These are phyloP conservation scores for Lichtheimia ramosa DNA, from an alignment of 371 early-diverging fungal genomes.

Conservation along the genomic window DNA sequence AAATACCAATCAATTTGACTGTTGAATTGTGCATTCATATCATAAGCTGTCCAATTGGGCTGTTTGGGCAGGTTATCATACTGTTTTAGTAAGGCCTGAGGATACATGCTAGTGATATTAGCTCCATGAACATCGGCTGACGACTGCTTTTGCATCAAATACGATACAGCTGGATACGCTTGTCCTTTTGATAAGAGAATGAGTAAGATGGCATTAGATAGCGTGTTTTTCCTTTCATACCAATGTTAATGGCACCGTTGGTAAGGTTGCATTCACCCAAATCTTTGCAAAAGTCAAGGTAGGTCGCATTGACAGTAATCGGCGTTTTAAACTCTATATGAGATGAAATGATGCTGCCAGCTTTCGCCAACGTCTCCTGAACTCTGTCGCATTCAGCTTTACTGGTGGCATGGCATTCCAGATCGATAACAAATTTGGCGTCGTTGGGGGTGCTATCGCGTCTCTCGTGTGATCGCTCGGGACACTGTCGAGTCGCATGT, in stretches of 20 bases:
- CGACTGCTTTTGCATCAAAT: conserved; percentile 24
- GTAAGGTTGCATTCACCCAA: conserved; percentile 27
- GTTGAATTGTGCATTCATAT: conserved; percentile 68
- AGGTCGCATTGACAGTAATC: conserved; percentile 56
- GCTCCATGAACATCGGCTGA: conserved; percentile 7
- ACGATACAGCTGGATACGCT: conserved; percentile 48
- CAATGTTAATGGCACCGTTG: conserved; percentile 30
- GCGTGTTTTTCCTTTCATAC: conserved; percentile 6
- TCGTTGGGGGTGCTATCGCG: neutral
- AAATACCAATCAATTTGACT: conserved; percentile 55
- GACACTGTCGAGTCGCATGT: conserved; percentile 2
- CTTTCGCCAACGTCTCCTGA: conserved; percentile 26
- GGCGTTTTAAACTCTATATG: conserved; percentile 39
- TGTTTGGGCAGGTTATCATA: conserved; percentile 26
- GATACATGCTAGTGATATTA: conserved; percentile 54
- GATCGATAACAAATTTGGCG: conserved; percentile 9
- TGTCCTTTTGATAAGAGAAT: conserved; percentile 15
- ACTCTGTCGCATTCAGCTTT: conserved; percentile 25
- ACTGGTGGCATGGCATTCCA: conserved; percentile 4
- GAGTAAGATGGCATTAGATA: neutral
- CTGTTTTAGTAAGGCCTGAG: conserved; percentile 69
- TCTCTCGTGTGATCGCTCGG: neutral
- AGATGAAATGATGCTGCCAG: conserved; percentile 35
- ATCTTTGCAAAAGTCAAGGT: conserved; percentile 49
- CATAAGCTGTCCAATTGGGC: conserved; percentile 37